Percentiles rank a stretch among this genome's conserved stretches.
Evolutionary conservation across 495 filamentous ascomycete species (phyloP).

Genomic region (Lophiotrema nucula): DNA sequence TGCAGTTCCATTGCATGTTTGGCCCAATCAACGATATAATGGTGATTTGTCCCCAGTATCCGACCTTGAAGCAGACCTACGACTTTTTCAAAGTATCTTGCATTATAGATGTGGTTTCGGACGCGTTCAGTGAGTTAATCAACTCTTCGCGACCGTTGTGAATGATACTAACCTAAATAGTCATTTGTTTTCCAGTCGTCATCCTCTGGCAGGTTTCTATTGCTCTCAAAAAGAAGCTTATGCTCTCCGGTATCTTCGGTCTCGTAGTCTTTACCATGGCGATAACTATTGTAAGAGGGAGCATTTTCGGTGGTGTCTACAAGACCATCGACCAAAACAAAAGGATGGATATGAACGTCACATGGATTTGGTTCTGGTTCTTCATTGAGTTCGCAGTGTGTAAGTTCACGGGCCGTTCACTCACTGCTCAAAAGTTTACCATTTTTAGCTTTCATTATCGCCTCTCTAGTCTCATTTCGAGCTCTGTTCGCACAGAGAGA

Average conservation of each 20-base stretch:
- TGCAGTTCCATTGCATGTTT: slow-evolving; percentile 8
- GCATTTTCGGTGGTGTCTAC: slow-evolving; percentile 1
- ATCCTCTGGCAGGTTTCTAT: slow-evolving; percentile 5
- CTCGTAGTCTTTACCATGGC: slow-evolving; percentile 9
- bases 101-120: no score
- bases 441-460: no score
- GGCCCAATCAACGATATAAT: not conserved
- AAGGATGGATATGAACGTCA: not conserved
- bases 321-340: not conserved
- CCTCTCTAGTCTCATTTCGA: no score
- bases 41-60: slow-evolving; percentile 1
- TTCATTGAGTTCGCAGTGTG: slow-evolving; percentile 7
- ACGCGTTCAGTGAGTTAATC: no score
- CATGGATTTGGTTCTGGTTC: slow-evolving; percentile 10
- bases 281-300: slow-evolving; percentile 5
- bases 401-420: no score
- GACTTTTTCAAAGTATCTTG: no score
- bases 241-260: slow-evolving; percentile 1
- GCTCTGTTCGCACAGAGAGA: no score
- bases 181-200: slow-evolving; percentile 2
- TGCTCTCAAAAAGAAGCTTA: slow-evolving; percentile 2
- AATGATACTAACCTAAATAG: no score
- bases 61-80: no score
- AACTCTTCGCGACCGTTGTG: no score
- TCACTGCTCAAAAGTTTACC: no score